Base-by-base conservation (phyloP, 2,329 filamentous ascomycete species). In the Alternaria sp. region DNA sequence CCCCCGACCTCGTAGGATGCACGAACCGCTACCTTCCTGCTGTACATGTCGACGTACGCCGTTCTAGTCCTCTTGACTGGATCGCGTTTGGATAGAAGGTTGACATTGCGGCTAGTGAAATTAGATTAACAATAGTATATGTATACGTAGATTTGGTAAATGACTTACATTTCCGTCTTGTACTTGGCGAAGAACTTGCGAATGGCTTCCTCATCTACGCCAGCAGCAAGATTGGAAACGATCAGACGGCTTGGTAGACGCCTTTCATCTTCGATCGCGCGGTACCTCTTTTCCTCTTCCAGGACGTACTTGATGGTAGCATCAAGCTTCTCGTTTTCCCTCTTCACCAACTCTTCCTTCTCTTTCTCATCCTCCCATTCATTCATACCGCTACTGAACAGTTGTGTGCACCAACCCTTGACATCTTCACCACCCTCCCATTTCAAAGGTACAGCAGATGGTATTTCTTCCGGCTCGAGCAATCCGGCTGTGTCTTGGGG, bases 221-320 rank as follows among this genome's bases (percentile, higher is more conserved):
- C 63, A 4, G 69, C 69, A n/a, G 73, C 71, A 21, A 76, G 57
- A 21, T 73, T 72, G 6, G 64, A 65, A 7, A 73, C 55, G 14
- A 73, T 54, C 5, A 75, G 54, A 13, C 67, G 64, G 17, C 53
- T 28, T 6, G 56, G 51, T 0, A 67, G 46, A 24, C 49, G 56
- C 2, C 40, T 55, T 21, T 58, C 54, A 23, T 69, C 61, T 42
- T 66, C 61, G 1, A 42, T 42, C 10, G 33, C 54, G 5, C 13
- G 49, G 26, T 63, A 58, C 9, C 29, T 41, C 26, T 58, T 39
- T 17, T 69, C 61, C 4, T 62, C 67, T 1, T 62, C 41, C 23
- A 65, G 23, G 4, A 42, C 55, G 13, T 65, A 53, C 26, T 60
- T 8, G 21, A 66, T 61, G 21, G 58, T 42, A 4, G 40, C 33